Conservation (phyloP, 768 basidiomycete species). For the Leccinum rimulosum region DNA sequence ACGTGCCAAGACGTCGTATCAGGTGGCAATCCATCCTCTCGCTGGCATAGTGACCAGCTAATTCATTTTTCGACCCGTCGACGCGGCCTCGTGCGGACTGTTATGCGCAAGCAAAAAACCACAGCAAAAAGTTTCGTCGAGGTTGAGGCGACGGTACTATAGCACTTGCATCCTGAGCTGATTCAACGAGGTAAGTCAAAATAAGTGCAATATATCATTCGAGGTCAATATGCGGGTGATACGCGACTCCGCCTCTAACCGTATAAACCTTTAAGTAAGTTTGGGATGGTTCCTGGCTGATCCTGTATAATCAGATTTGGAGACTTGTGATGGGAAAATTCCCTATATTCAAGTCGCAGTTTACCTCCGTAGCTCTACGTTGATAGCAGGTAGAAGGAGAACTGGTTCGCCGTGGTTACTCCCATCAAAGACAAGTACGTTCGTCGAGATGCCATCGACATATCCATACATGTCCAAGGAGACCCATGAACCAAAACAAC, state of each 20-base stretch:
- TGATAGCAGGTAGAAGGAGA: constrained; percentile 15
- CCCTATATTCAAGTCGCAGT: background rate
- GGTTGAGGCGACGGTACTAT: background rate
- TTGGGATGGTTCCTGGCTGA: background rate
- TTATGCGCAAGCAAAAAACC: background rate
- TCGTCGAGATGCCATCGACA: constrained; percentile 22
- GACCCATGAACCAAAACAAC: constrained; percentile 23
- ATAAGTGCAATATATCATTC: background rate
- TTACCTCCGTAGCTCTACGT: constrained; percentile 10
- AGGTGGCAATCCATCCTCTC: background rate
- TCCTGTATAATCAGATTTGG: background rate
- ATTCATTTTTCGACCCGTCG: too few relatives aligned
- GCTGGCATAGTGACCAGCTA: too few relatives aligned
- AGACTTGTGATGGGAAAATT: background rate
- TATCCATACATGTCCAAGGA: constrained; percentile 25
- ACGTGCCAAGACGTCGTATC: background rate
- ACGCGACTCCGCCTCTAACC: background rate
- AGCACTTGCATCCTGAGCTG: background rate
- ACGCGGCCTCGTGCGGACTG: background rate
- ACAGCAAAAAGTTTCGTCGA: background rate
- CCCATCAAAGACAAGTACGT: constrained; percentile 9
- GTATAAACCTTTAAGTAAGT: background rate
- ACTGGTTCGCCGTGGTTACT: constrained; percentile 2
- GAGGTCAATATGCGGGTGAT: background rate
- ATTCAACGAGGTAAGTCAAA: background rate